Base-by-base conservation (phyloP, 805 yeast genomes). In the Candida patagonica region DNA sequence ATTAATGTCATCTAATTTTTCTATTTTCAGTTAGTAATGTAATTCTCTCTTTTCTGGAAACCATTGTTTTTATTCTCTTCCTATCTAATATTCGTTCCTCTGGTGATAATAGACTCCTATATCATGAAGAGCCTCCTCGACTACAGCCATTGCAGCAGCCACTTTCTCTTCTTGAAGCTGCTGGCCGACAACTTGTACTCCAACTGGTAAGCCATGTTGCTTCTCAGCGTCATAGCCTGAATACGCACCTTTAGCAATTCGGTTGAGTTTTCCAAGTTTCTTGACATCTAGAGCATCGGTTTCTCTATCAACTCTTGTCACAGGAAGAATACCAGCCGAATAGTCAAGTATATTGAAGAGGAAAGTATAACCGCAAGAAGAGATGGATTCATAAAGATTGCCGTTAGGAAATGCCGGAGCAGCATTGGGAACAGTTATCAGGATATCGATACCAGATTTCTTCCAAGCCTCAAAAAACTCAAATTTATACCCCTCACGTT, bases 141-240 rank as follows among this genome's bases (percentile, higher is more conserved):
- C 56, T 2, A 62, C 51, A 42, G 62, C 57, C 70, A 73, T 66
- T 51, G 73, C 66, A 38, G 61, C 63, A 30, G 76, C 52, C 4
- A 67, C 73, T 52, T 76, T 76, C 51, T 80, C 87, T 48, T 80
- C 88, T 49, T 76, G 71, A 15, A 68, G 62, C 39, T 74, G 66
- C 42, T 66, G 65, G n/a, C 80, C 76, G 3, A 78, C 74, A 23
- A 80, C 60, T 56, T 80, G 86, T n/a, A 80, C 59, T 15, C 77
- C 73, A 10, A 75, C 77, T 0, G 85, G 78, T 41, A 78, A 73
- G 4, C 78, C 80, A 47, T 74, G 67, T 54, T 68, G 63, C 44
- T 69, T 69, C 38, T 60, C 67, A 1, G 79, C 70, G 46, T 74
- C 68, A 57, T 74, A 77, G 37, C 65, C 54, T 23, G 60, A 56